Percentiles rank a stretch among this genome's conserved stretches.
These are phyloP conservation scores for Rhodotorula sphaerocarpa DNA, from an alignment of 768 basidiomycete genomes.

Conservation along the genomic window DNA sequence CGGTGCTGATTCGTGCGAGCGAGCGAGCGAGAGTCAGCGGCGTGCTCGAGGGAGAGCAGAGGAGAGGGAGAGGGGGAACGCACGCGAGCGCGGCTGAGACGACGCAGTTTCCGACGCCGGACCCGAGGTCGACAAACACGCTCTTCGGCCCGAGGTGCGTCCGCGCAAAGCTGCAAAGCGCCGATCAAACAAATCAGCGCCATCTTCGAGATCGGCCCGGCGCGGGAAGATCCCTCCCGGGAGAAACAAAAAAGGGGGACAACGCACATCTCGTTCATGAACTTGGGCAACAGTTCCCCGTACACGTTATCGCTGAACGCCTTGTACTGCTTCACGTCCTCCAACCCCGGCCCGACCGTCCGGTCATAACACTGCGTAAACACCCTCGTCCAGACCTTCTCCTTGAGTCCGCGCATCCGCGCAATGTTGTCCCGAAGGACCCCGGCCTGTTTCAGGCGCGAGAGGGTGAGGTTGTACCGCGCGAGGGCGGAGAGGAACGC, in stretches of 20 bases:
- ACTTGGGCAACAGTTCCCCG: constrained; percentile 75
- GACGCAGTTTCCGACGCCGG: constrained; percentile 76
- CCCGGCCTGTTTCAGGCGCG: constrained; percentile 25
- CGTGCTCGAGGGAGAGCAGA: not conserved
- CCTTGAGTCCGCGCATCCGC: constrained; percentile 51
- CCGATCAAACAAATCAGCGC: constrained; percentile 37
- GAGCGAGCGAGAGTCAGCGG: not conserved
- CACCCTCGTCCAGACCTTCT: constrained; percentile 62
- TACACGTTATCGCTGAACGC: constrained; percentile 73
- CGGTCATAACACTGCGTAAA: constrained; percentile 90
- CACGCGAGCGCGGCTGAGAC: constrained; percentile 70
- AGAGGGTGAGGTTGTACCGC: constrained; percentile 31
- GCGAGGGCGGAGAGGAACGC: constrained; percentile 27
- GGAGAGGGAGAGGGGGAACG: constrained; percentile 20
- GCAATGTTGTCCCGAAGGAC: constrained; percentile 25
- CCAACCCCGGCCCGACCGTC: constrained; percentile 81
- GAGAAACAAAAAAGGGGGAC: not conserved
- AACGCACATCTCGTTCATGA: constrained; percentile 39
- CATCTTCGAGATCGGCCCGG: no score
- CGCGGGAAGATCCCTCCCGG: no score
- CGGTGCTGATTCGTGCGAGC: constrained; percentile 44
- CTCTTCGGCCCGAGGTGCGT: constrained; percentile 56
- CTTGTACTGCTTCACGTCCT: constrained; percentile 67
- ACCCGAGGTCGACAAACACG: constrained; percentile 74
- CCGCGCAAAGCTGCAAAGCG: constrained; percentile 55